Base-by-base conservation (phyloP, 2,329 filamentous ascomycete species). In the Talaromyces islandicus region DNA sequence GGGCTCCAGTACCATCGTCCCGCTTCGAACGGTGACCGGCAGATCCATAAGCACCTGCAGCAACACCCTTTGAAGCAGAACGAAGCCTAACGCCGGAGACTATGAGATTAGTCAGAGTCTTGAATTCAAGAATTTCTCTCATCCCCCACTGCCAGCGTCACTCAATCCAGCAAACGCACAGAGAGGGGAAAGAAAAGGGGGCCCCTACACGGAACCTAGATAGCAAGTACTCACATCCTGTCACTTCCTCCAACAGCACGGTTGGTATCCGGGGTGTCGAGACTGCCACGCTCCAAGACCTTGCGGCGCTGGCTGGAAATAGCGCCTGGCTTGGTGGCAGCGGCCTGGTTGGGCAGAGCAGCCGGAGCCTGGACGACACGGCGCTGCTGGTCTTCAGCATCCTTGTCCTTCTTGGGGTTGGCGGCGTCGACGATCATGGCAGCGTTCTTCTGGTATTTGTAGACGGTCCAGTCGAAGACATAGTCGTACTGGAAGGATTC, bases 401-500 rank as follows among this genome's bases (percentile, higher is more conserved):
- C 86, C 66, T 92, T 89, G 64, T 85, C 82, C 67, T 84, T 85
- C 76, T 84, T 82, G 61, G 84, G 83, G 67, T 84, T 87, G 66
- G 87, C 87, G 68, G 89, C 90, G 77, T 93, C 88, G 68, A 91
- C 90, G 76, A 96, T 96, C 72, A 92, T 92, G 80, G 95, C 91
- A 59, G 92, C 92, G 70, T 97, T 97, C 88, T 97, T 97, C 85
- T 97, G 92, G 84, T 97, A 97, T 83, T 97, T 97, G 87, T 97
- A 97, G 71, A 97, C 94, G 62, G 94, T 99, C 94, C 94, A 99
- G 81, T 99, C 94, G 72, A 99, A 99, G 70, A 99, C 94, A 71
- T 99, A 97, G 80, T 99, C 94, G 78, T 99, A 97, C 82, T 99
- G 94, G 88, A 97, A 99, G 60, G 93, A 94, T 79, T 97, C 94